Base-by-base conservation (phyloP, 306 rosid species). In the Canavalia ensiformis region DNA sequence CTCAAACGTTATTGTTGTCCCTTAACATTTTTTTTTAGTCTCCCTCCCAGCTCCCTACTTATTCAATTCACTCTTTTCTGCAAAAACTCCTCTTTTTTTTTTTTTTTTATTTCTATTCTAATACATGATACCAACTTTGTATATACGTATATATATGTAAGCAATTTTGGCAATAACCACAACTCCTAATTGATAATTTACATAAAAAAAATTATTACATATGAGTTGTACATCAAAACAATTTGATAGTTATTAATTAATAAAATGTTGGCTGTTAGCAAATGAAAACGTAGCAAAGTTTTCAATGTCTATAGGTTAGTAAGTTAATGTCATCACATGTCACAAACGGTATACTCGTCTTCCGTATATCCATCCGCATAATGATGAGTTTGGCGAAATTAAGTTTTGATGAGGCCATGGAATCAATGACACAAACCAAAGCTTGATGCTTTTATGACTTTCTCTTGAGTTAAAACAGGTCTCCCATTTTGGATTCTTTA, bases 301-400 rank as follows among this genome's bases (percentile, higher is more conserved):
- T 33, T 50, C 34, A 52, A 31, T 12, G 13, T 65, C 10, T 28
- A 34, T 28, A 10, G 12, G 66, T 31, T 45, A 41, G 7, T 11
- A 35, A 28, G 55, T 31, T 55, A 55, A 68, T 68, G 75, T 67
- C 34, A 67, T 67, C 35, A 39, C 7, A 41, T 4, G 70, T 68
- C 5, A 68, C 25, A 25, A 46, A 70, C 18, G 31, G 72, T 10
- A 56, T 57, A 34, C 33, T 58, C 3, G 52, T 68, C 49, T 78
- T 55, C 8, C 46, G 13, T 2, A 68, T 51, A 57, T 70, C 45
- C 83, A 70, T 57, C 62, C 33, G 31, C 59, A 11, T 45, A 78
- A 84, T 84, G 68, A 84, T 84, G 76, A 62, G 62, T 74, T 73
- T 39, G 79, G 74, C 34, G 73, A 74, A 74, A 57, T 30, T 39